A percentile compares a stretch with the other conserved stretches of the same genome.
Evolutionary conservation across 768 basidiomycete species (phyloP).

Genomic region (Leccinum variicolor): DNA sequence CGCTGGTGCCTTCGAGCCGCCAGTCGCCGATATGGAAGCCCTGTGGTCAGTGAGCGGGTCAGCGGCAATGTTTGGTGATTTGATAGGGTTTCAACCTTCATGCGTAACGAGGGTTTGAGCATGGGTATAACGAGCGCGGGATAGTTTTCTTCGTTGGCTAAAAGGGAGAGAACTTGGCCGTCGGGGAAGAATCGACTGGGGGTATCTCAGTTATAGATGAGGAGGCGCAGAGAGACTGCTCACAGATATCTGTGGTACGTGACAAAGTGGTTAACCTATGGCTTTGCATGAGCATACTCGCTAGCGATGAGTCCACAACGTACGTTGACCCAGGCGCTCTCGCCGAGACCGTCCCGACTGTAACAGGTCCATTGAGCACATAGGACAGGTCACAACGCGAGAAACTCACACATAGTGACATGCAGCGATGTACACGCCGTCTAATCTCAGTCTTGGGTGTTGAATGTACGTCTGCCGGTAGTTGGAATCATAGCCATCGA

Average conservation of each 20-base stretch:
- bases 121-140: conserved; percentile 73
- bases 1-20: conserved; percentile 58
- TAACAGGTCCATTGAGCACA: conserved; percentile 1
- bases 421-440: conserved; percentile 89
- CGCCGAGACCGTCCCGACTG: conserved; percentile 62
- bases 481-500: conserved; percentile 53
- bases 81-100: conserved; percentile 50
- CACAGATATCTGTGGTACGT: conserved; percentile 92
- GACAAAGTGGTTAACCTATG: conserved; percentile 76
- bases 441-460: conserved; percentile 79
- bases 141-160: conserved; percentile 72
- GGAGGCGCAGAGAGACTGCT: conserved; percentile 22
- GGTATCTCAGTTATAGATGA: conserved; percentile 1
- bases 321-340: conserved; percentile 87
- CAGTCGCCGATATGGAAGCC: conserved; percentile 73
- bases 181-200: conserved; percentile 81
- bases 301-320: conserved; percentile 23
- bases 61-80: not conserved
- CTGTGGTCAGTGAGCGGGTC: conserved; percentile 34
- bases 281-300: conserved; percentile 3
- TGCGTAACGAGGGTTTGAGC: conserved; percentile 71
- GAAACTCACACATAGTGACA: conserved; percentile 77
- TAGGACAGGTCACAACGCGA: not conserved
- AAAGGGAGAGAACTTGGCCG: conserved; percentile 80
- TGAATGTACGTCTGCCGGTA: conserved; percentile 79